These are phyloP conservation scores for Pseudognaphalium luteoalbum DNA, from an alignment of 129 eudicot genomes.

Conservation along the genomic window DNA sequence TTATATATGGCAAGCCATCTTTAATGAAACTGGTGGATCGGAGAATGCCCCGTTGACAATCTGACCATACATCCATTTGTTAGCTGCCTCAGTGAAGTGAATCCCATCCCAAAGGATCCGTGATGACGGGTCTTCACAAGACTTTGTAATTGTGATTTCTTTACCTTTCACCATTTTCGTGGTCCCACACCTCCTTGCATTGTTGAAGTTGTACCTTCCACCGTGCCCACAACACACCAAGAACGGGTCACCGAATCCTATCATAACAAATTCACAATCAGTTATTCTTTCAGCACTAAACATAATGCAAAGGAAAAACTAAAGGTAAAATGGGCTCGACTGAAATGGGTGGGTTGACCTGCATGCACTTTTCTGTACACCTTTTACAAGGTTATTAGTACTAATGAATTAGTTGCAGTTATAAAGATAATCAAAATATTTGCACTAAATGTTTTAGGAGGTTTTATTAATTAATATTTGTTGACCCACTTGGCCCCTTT, in stretches of 20 bases:
- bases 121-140: conserved; percentile 60
- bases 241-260: conserved; percentile 81
- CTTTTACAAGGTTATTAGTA: no score
- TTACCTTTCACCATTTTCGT: conserved; percentile 50
- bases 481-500: neutral
- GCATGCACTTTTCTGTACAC: no score
- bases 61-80: conserved; percentile 67
- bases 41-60: conserved; percentile 61
- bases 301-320: no score
- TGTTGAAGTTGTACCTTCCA: conserved; percentile 74
- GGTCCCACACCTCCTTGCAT: conserved; percentile 55
- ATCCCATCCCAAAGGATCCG: conserved; percentile 72
- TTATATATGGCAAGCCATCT: conserved; percentile 44
- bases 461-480: no score
- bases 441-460: no score
- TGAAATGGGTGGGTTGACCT: no score
- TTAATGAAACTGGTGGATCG: conserved; percentile 60
- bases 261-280: neutral
- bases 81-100: conserved; percentile 87
- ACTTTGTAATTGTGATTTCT: conserved; percentile 42
- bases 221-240: conserved; percentile 81
- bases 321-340: no score
- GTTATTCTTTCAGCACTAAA: no score
- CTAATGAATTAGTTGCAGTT: no score
- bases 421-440: no score